A percentile compares a stretch with the other conserved stretches of the same genome.
These are phyloP conservation scores for Penicillium arizonense DNA, from an alignment of 495 filamentous ascomycete genomes.

Conservation along the genomic window DNA sequence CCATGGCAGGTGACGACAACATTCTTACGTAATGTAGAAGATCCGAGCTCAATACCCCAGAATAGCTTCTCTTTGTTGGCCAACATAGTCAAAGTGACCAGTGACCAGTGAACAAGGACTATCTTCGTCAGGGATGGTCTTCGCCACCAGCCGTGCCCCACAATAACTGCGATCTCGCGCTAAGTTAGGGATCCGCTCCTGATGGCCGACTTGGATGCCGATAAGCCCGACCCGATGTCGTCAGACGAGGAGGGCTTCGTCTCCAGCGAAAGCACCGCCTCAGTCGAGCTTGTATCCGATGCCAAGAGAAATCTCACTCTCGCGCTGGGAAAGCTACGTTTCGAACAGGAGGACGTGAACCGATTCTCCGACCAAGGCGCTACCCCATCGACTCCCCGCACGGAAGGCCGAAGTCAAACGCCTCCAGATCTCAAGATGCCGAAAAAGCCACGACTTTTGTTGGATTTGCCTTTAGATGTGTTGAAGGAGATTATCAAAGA, in stretches of 20 bases:
- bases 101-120: too few species aligned
- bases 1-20: too few species aligned
- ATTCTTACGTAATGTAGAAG: too few species aligned
- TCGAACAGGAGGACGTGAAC: slow-evolving; percentile 16
- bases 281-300: slow-evolving; percentile 13
- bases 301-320: slow-evolving; percentile 8
- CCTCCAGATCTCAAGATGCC: neutral
- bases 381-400: slow-evolving; percentile 12
- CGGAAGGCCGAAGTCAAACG: neutral
- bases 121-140: slow-evolving; percentile 4
- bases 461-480: slow-evolving; percentile 86
- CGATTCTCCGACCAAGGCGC: slow-evolving; percentile 4
- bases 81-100: too few species aligned
- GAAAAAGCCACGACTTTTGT: slow-evolving; percentile 51
- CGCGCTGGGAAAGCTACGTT: slow-evolving; percentile 33
- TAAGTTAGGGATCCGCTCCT: slow-evolving; percentile 1
- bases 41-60: too few species aligned
- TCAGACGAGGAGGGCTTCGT: slow-evolving; percentile 39
- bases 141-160: neutral
- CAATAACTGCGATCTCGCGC: neutral
- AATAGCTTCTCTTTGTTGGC: too few species aligned
- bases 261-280: slow-evolving; percentile 34
- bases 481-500: slow-evolving; percentile 87
- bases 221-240: slow-evolving; percentile 21
- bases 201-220: slow-evolving; percentile 21